Evolutionary conservation across 2,329 filamentous ascomycete genomes (phyloP).

Genomic region (Talaromyces sp.): DNA sequence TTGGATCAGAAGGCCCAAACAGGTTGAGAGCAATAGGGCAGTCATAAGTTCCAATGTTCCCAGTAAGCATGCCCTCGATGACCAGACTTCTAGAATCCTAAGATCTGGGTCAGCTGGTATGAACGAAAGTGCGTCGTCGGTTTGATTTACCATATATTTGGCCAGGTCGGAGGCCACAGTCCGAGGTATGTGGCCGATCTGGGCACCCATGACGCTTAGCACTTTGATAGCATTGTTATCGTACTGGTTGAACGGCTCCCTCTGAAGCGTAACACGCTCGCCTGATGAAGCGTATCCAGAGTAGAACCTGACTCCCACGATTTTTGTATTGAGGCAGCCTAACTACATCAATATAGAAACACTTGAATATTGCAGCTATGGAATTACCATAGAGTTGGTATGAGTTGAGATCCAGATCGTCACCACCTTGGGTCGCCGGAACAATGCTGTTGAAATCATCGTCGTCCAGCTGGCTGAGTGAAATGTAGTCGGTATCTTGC

Average conservation of each 20-base stretch:
- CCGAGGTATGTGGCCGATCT: constrained; percentile 77
- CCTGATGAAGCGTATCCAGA: constrained; percentile 60
- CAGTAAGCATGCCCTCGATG: constrained; percentile 69
- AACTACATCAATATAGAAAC: constrained; percentile 25
- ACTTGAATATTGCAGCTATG: neutral
- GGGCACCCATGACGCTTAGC: constrained; percentile 69
- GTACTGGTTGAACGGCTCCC: constrained; percentile 68
- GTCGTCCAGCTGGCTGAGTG: constrained; percentile 37
- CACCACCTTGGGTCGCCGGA: constrained; percentile 34
- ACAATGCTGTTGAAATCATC: constrained; percentile 39
- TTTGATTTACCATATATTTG: constrained; percentile 61
- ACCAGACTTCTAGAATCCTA: constrained; percentile 58
- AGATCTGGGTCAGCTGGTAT: constrained; percentile 21
- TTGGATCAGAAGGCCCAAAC: constrained; percentile 64
- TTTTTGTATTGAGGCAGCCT: constrained; percentile 51
- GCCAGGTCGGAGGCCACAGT: constrained; percentile 69
- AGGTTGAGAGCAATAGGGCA: constrained; percentile 70
- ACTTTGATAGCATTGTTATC: constrained; percentile 76
- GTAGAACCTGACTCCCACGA: constrained; percentile 65
- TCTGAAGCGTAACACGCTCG: constrained; percentile 61
- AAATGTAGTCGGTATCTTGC: constrained; percentile 30
- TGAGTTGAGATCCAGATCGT: constrained; percentile 37
- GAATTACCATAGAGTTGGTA: constrained; percentile 43
- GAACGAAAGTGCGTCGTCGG: neutral
- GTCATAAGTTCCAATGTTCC: constrained; percentile 65